phyloP scores from a whole-genome alignment of 352 stramenopile species.

The Globisporangium viniferum region DNA sequence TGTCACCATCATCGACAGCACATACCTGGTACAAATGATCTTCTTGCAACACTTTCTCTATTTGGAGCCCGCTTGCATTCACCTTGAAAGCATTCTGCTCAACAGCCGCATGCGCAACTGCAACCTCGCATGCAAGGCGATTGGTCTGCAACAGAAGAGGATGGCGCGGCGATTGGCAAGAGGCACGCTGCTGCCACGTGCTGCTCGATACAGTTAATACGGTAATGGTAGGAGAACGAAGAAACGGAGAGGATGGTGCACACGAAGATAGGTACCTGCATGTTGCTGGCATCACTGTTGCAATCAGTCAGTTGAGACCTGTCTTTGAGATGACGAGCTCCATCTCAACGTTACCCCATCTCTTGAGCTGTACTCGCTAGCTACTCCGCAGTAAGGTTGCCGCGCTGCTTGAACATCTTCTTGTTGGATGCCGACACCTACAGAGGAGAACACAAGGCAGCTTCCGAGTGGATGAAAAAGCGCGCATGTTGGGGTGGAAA shows the following conservation, averaged over 20 bases:
- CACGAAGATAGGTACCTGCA: neutral
- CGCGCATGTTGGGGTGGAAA: neutral
- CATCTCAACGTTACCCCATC: neutral
- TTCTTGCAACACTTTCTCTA: neutral
- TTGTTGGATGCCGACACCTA: neutral
- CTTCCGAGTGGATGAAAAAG: neutral
- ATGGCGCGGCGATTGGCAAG: constrained; percentile 6
- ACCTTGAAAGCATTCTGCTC: neutral
- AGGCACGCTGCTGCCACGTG: neutral
- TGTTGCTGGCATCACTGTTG: neutral
- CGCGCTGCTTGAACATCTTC: too few relatives aligned
- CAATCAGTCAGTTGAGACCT: neutral
- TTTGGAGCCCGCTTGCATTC: neutral
- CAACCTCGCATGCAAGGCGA: neutral
- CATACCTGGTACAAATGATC: too few relatives aligned
- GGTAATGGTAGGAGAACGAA: neutral
- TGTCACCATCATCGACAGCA: too few relatives aligned
- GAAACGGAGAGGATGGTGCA: neutral
- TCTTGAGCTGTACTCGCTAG: too few relatives aligned
- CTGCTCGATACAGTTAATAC: neutral
- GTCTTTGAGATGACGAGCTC: neutral
- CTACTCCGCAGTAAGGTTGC: too few relatives aligned
- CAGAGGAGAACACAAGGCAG: neutral
- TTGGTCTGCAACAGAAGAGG: neutral
- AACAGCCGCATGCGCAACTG: neutral